Base-by-base conservation (phyloP, 805 yeast genomes). In the Lachancea dasiensis region DNA sequence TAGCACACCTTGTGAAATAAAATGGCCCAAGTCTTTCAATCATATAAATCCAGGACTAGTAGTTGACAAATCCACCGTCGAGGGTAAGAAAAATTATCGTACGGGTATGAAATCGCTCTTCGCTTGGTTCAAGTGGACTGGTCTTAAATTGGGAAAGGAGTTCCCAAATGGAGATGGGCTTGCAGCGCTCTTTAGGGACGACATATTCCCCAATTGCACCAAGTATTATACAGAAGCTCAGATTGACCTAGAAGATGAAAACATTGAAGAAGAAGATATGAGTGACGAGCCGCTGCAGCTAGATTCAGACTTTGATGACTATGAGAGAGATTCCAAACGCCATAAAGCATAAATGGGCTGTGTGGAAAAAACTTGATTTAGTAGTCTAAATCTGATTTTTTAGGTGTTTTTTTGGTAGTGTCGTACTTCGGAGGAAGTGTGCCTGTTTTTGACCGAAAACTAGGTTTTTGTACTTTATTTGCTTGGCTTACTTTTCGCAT, bases 91-190 rank as follows among this genome's bases (percentile, higher is more conserved):
- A 49, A 65, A 67, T 39, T 81, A 81, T 52, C 63, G 89, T 41
- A 53, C 68, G 14, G 89, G 89, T 4, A 81, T 81, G 86, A 79
- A 80, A 52, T 78, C 90, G 10, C 81, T 90, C 52, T 89, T 90
- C 60, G 81, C 86, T 5, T 89, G 89, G 80, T 89, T 87, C 55
- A 66, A 68, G 33, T 87, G 94, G 89, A 81, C 92, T 1, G 95
- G 95, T 0, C 57, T 63, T 24, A 80, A 79, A 46, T 81, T 86
- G 1, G 83, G 86, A 1, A 84, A 77, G 60, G 92, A 79, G 55
- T 85, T 78, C 54, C 72, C 87, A 44, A 70, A 73, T 40, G 95
- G 95, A 17, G 90, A 80, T 44, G 86, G 80, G 8, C 67, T 89
- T 38, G 85, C 95, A 0, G 66, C 77, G 36, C 61, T 84, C 28